Conservation (phyloP, 495 filamentous ascomycete species). For the Aspergillus panamensis region DNA sequence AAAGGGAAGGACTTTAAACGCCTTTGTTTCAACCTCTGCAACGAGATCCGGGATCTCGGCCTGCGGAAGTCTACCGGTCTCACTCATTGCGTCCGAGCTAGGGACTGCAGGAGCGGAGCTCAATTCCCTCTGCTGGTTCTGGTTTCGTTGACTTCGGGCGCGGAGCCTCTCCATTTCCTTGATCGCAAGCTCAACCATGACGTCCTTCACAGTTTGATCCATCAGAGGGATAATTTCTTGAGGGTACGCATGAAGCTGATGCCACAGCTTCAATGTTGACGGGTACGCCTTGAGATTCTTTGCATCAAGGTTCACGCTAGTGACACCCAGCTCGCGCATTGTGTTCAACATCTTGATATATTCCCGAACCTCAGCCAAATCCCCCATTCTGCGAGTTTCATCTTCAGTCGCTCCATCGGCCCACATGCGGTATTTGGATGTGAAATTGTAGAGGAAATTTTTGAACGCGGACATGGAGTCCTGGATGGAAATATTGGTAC, state of each 20-base stretch:
- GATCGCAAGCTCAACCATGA: slow-evolving; percentile 84
- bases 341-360: slow-evolving; percentile 84
- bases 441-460: slow-evolving; percentile 86
- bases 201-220: slow-evolving; percentile 90
- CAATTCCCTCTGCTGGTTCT: slow-evolving; percentile 40
- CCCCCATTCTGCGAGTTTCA: slow-evolving; percentile 60
- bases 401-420: slow-evolving; percentile 75
- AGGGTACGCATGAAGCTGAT: slow-evolving; percentile 87
- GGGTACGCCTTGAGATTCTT: slow-evolving; percentile 92
- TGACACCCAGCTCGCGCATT: slow-evolving; percentile 82
- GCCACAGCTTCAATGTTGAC: slow-evolving; percentile 87
- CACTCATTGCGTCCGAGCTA: slow-evolving; percentile 64
- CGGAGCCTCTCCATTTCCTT: slow-evolving; percentile 73
- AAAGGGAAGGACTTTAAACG: slow-evolving; percentile 84
- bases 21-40: slow-evolving; percentile 61
- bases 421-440: slow-evolving; percentile 90
- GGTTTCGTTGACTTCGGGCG: slow-evolving; percentile 50
- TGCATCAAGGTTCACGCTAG: slow-evolving; percentile 80
- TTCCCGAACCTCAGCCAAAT: slow-evolving; percentile 60
- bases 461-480: slow-evolving; percentile 85
- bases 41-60: slow-evolving; percentile 57
- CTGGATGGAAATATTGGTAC: slow-evolving; percentile 90
- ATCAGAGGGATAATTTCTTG: slow-evolving; percentile 95
- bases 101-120: slow-evolving; percentile 75
- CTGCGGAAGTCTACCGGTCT: slow-evolving; percentile 31